Base-by-base conservation (phyloP, 495 filamentous ascomycete genomes). In the Talaromyces borbonicus region DNA sequence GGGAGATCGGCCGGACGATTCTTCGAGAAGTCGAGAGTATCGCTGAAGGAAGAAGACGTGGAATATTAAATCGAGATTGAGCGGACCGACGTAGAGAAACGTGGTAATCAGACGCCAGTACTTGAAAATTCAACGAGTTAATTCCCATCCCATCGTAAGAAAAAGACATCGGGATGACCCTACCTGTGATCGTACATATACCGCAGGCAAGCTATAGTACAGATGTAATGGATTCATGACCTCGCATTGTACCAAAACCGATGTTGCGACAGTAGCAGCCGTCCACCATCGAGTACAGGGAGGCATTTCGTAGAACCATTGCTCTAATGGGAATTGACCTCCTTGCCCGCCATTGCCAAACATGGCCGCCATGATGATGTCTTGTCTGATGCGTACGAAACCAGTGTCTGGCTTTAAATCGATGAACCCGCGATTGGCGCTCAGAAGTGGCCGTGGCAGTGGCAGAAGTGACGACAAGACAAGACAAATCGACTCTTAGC, bases 11-110 rank as follows among this genome's bases (percentile, higher is more conserved):
- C 89, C 88, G 33, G 87, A 88, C 0, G 86, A 87, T 65, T 96
- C 92, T 65, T 98, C 92, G 29, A 98, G 80, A 23, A 96, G 81
- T 30, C 93, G 86, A 8, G 90, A 88, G 68, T 98, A 98, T 20
- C 92, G 87, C 57, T 94, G 88, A 35, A 97, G 79, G 73, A 98
- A 98, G 75, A 96, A 98, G 65, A 98, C 84, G 59, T 98, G 93
- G 77, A 96, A 97, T 56, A 97, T 76, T 19, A 98, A 81, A 64
- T 98, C 92, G 54, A 98, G 80, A 32, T 81, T 88, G 42, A 98
- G 77, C 8, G 89, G 88, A 16, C 93, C 93, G 61, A 97, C 96
- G 68, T 97, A 98, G 51, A 95, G 77, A 66, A 98, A 98, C 2
- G 93, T 94, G 9, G 90, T 89, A 14, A 96, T 49, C 2, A 98